Percentiles rank a stretch among this genome's conserved stretches.
phyloP scores from a whole-genome alignment of 148 eudicot species.

The Heliosperma pusillum region DNA sequence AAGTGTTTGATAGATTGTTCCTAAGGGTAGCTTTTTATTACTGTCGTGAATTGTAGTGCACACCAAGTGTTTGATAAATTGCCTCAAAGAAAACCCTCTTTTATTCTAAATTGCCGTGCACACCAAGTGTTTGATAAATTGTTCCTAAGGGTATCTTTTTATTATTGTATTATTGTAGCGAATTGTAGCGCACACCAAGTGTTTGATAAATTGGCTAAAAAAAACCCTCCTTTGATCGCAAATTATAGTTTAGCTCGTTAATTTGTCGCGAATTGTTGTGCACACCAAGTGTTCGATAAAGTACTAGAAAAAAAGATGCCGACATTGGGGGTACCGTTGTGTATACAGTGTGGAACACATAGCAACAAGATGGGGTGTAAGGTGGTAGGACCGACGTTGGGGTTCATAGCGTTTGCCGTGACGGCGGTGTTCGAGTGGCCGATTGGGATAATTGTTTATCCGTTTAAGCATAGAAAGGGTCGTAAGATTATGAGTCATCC shows the following conservation, averaged over 20 bases:
- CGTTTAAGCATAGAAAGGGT: constrained; percentile 60
- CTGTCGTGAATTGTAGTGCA: no score
- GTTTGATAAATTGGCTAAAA: no score
- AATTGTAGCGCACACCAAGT: no score
- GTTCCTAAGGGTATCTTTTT: no score
- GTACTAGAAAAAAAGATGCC: constrained; percentile 18
- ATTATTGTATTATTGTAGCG: no score
- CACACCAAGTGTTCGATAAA: no score
- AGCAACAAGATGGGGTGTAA: constrained; percentile 76
- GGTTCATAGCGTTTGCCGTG: constrained; percentile 65
- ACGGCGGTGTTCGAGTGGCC: constrained; percentile 91
- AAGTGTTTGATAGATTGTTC: no score
- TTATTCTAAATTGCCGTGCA: not conserved
- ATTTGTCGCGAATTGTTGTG: no score
- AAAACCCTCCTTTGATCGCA: no score
- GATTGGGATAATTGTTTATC: constrained; percentile 59
- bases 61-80: not conserved
- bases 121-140: constrained; percentile 5
- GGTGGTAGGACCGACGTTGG: constrained; percentile 77
- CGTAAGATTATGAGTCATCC: constrained; percentile 82
- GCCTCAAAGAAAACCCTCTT: no score
- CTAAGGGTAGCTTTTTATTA: no score
- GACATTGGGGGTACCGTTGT: constrained; percentile 45
- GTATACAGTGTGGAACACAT: constrained; percentile 63
- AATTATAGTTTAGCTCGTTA: no score